Percentiles rank a stretch among this genome's conserved stretches.
Conservation (phyloP, 2,329 filamentous ascomycete genomes). For the Diaporthe vaccinii region DNA sequence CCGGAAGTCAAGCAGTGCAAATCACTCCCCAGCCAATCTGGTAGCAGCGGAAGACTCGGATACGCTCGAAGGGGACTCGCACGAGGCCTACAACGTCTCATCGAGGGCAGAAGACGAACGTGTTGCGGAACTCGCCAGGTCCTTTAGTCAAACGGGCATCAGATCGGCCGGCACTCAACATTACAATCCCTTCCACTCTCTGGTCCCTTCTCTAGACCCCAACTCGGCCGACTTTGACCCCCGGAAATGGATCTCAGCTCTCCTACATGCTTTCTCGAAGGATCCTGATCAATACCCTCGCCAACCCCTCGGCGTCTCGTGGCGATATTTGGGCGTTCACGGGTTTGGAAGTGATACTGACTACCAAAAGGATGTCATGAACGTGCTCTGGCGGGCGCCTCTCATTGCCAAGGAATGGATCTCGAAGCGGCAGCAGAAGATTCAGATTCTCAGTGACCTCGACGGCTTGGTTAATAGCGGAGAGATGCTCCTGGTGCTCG, state of each 20-base stretch:
- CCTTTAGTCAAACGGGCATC: slow-evolving; percentile 38
- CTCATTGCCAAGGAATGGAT: slow-evolving; percentile 63
- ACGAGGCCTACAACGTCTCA: neutral
- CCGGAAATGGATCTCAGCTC: slow-evolving; percentile 60
- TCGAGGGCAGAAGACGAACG: slow-evolving; percentile 24
- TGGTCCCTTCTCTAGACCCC: slow-evolving; percentile 57
- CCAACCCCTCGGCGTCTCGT: slow-evolving; percentile 55
- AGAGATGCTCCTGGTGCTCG: slow-evolving; percentile 84
- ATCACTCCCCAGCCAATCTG: slow-evolving; percentile 7
- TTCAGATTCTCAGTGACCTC: slow-evolving; percentile 77
- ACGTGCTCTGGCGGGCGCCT: slow-evolving; percentile 68
- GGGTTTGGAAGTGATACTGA: slow-evolving; percentile 77
- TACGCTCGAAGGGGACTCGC: slow-evolving; percentile 5
- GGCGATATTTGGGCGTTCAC: slow-evolving; percentile 54
- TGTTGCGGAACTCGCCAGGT: slow-evolving; percentile 42
- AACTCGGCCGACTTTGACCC: slow-evolving; percentile 57
- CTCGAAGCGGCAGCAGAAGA: slow-evolving; percentile 64
- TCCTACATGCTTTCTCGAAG: slow-evolving; percentile 56
- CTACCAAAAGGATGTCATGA: slow-evolving; percentile 77
- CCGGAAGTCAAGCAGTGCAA: slow-evolving; percentile 13
- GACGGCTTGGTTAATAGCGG: slow-evolving; percentile 78
- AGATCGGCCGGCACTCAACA: slow-evolving; percentile 24
- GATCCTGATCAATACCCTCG: slow-evolving; percentile 53
- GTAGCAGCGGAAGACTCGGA: slow-evolving; percentile 13
- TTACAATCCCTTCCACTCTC: slow-evolving; percentile 47